Evolutionary conservation across 1,139 yeast genomes (phyloP).

Genomic region (Blastobotrys indianensis): DNA sequence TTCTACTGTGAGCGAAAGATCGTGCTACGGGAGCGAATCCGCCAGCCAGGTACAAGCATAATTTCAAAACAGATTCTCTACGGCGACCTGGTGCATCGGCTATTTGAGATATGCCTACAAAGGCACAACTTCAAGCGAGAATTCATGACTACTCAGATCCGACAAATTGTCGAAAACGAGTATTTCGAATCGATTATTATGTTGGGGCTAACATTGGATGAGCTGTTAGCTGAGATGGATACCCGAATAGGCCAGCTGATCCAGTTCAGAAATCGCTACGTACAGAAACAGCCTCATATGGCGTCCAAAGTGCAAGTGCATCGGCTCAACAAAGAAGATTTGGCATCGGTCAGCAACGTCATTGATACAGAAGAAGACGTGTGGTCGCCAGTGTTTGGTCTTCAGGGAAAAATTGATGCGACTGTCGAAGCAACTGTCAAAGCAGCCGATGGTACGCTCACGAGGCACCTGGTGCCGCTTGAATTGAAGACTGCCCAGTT

Average conservation of each 20-base stretch:
- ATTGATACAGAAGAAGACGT: constrained; percentile 85
- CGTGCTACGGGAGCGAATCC: constrained; percentile 51
- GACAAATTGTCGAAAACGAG: constrained; percentile 38
- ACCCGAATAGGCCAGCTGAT: constrained; percentile 54
- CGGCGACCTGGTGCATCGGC: constrained; percentile 74
- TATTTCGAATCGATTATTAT: constrained; percentile 51
- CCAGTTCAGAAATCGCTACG: constrained; percentile 55
- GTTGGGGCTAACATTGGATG: constrained; percentile 46
- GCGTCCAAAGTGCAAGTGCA: constrained; percentile 25
- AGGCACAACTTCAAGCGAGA: constrained; percentile 40
- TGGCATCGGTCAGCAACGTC: constrained; percentile 49
- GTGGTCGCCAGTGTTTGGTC: constrained; percentile 86
- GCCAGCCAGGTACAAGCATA: constrained; percentile 36
- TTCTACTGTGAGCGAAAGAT: constrained; percentile 67
- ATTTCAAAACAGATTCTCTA: constrained; percentile 54
- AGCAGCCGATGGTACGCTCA: constrained; percentile 16
- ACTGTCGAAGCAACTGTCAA: constrained; percentile 51
- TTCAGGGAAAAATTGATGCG: constrained; percentile 89
- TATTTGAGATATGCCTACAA: constrained; percentile 64
- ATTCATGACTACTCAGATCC: constrained; percentile 43
- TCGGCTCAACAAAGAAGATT: constrained; percentile 16
- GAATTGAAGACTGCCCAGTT: constrained; percentile 80
- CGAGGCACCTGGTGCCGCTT: constrained; percentile 58
- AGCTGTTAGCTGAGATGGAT: constrained; percentile 43
- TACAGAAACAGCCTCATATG: constrained; percentile 27